phyloP scores from a whole-genome alignment of 148 eudicot genomes.

The Talinum fruticosum region DNA sequence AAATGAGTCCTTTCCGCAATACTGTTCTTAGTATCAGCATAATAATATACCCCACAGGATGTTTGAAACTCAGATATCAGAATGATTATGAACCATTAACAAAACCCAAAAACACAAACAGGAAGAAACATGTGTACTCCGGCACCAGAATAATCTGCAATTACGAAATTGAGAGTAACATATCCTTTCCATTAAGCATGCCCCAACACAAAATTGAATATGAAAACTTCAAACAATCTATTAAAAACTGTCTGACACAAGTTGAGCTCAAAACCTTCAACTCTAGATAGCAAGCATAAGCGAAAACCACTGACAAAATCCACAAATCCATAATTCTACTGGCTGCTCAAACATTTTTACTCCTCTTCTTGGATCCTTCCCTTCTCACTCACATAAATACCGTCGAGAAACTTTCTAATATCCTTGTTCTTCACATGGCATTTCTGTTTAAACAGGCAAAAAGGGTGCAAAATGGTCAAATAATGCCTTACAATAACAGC shows the following conservation, averaged over 20 bases:
- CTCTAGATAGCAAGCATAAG: conserved; percentile 11
- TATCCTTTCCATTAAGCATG: conserved; percentile 11
- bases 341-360: conserved; percentile 12
- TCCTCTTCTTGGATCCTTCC: conserved; percentile 43
- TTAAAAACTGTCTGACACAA: background rate
- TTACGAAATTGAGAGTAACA: background rate
- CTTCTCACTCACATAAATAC: conserved; percentile 55
- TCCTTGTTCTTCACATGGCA: conserved; percentile 63
- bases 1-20: too few relatives aligned
- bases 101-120: background rate
- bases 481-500: background rate
- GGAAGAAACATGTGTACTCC: background rate
- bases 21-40: too few relatives aligned
- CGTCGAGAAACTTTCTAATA: conserved; percentile 54
- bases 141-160: background rate
- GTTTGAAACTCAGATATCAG: too few relatives aligned
- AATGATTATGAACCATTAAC: too few relatives aligned
- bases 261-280: conserved; percentile 10
- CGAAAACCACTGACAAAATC: background rate
- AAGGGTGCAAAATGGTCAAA: background rate
- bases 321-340: conserved; percentile 1
- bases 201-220: conserved; percentile 21
- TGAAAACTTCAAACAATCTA: conserved; percentile 19
- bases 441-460: conserved; percentile 30
- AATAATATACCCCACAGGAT: too few relatives aligned